phyloP scores from a whole-genome alignment of 306 rosid species.

The Psophocarpus tetragonolobus region DNA sequence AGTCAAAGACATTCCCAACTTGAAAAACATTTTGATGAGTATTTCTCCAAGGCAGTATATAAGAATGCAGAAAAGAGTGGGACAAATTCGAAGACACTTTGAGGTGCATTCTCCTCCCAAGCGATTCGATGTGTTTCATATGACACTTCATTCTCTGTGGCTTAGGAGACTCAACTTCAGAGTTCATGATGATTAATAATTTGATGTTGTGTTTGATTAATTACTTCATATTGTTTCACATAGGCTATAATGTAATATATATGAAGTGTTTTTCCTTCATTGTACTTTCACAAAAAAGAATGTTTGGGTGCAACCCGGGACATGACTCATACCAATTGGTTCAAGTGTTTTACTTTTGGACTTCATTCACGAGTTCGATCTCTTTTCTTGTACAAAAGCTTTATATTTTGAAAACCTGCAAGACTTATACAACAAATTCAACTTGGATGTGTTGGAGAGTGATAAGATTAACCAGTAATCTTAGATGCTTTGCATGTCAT shows the following conservation, averaged over 20 bases:
- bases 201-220: background rate
- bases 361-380: too few species aligned
- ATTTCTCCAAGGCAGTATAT: conserved; percentile 60
- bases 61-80: conserved; percentile 76
- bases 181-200: conserved; percentile 41
- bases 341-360: too few species aligned
- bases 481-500: too few species aligned
- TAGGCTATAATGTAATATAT: background rate
- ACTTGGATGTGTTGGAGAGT: too few species aligned
- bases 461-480: too few species aligned
- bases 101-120: conserved; percentile 74
- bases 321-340: too few species aligned
- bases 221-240: background rate
- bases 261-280: too few species aligned
- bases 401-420: too few species aligned
- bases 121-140: conserved; percentile 79
- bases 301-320: too few species aligned
- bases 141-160: conserved; percentile 96
- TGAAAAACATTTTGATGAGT: conserved; percentile 62
- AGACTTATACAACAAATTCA: too few species aligned
- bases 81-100: conserved; percentile 68
- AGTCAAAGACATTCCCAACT: conserved; percentile 62
- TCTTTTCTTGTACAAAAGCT: too few species aligned
- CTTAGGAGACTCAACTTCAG: conserved; percentile 75
- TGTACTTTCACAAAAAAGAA: too few species aligned